Evolutionary conservation across 768 basidiomycete species (phyloP).

Genomic region (Amanita fuliginea): DNA sequence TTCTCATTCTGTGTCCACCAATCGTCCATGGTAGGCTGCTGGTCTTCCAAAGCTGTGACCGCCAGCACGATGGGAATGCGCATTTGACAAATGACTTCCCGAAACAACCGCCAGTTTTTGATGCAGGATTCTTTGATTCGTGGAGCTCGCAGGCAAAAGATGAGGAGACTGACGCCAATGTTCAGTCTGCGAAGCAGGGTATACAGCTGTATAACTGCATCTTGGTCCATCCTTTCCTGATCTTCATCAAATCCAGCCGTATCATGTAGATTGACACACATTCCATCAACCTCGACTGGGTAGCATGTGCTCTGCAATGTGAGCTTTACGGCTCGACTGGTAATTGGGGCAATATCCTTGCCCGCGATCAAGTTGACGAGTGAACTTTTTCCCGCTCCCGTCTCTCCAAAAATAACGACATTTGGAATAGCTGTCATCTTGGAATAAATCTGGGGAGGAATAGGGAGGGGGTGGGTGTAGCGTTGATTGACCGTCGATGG

Average conservation of each 20-base stretch:
- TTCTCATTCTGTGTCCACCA: conserved; percentile 3
- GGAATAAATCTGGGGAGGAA: not conserved
- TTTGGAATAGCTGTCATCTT: conserved; percentile 8
- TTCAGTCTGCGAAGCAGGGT: conserved; percentile 22
- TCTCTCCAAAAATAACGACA: conserved; percentile 32
- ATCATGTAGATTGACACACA: conserved; percentile 22
- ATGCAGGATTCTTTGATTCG: conserved; percentile 21
- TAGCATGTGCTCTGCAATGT: conserved; percentile 22
- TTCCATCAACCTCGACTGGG: conserved; percentile 13
- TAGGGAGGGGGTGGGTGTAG: not conserved
- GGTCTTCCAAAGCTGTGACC: conserved; percentile 26
- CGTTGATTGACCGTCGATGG: not conserved
- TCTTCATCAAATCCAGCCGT: conserved; percentile 31
- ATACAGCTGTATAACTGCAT: conserved; percentile 16
- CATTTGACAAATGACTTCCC: conserved; percentile 24
- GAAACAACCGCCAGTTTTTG: conserved; percentile 27
- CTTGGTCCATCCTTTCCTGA: conserved; percentile 9
- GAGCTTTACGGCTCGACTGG: conserved; percentile 20
- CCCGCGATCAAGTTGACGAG: conserved; percentile 28
- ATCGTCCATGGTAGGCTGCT: conserved; percentile 12
- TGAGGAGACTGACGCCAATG: conserved; percentile 26
- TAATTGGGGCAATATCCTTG: conserved; percentile 16
- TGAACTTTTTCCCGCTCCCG: conserved; percentile 29
- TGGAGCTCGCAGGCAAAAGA: conserved; percentile 29
- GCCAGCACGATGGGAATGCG: conserved; percentile 27